phyloP scores from a whole-genome alignment of 78 protist genomes.

The Dictyostelium intermedium region DNA sequence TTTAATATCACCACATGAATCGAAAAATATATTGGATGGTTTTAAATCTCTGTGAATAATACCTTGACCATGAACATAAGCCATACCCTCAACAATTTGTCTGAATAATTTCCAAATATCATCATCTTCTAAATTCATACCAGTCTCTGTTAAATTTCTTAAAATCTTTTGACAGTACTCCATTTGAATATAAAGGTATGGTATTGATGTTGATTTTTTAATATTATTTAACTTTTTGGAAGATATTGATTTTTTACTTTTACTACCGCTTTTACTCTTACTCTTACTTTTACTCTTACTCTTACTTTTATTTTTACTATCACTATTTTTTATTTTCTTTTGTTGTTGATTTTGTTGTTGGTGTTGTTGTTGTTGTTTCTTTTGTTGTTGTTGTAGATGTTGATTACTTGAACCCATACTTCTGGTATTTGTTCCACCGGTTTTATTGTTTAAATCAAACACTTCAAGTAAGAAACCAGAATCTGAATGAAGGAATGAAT shows the following conservation, averaged over 20 bases:
- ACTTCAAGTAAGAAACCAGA: conserved; percentile 40
- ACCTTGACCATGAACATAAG: conserved; percentile 78
- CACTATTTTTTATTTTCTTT: background rate
- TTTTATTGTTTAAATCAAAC: conserved; percentile 42
- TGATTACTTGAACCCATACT: conserved; percentile 3
- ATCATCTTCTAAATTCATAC: conserved; percentile 67
- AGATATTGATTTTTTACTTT: background rate
- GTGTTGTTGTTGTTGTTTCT: background rate
- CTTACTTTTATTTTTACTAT: background rate
- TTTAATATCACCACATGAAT: conserved; percentile 79
- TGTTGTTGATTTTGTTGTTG: background rate
- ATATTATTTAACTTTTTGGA: background rate
- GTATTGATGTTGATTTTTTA: background rate
- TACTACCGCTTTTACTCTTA: background rate
- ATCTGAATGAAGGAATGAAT: conserved; percentile 60
- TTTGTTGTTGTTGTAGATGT: background rate
- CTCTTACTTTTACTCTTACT: background rate
- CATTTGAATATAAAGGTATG: conserved; percentile 83
- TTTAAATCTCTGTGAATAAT: conserved; percentile 81
- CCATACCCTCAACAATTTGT: conserved; percentile 81
- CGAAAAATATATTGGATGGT: conserved; percentile 81
- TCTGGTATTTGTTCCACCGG: conserved; percentile 20
- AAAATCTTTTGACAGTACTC: conserved; percentile 78
- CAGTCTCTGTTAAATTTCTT: conserved; percentile 63
- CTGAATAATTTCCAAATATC: conserved; percentile 81